Evolutionary conservation across 2,329 filamentous ascomycete species (phyloP).

Genomic region (Hypoxylon sp.): DNA sequence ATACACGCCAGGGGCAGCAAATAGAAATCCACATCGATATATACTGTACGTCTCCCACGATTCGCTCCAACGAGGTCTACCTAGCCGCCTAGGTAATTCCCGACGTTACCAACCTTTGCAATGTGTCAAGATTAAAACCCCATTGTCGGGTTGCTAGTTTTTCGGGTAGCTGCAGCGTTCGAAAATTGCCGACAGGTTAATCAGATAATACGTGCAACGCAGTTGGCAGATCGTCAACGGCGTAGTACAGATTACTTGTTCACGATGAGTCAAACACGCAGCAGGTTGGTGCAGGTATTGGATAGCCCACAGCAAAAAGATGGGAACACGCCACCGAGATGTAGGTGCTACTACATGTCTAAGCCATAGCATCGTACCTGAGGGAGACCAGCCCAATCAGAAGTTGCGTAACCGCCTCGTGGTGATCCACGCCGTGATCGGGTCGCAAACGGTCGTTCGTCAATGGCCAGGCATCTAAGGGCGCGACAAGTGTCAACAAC

Average conservation of each 20-base stretch:
- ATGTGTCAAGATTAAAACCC: slow-evolving; percentile 1
- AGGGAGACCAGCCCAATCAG: slow-evolving; percentile 33
- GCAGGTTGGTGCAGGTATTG: neutral
- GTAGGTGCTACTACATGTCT: too few species aligned
- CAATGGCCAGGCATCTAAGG: slow-evolving; percentile 13
- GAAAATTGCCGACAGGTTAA: neutral
- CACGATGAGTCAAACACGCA: slow-evolving; percentile 11
- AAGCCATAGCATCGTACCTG: too few species aligned
- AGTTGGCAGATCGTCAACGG: neutral
- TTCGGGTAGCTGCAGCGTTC: slow-evolving; percentile 14
- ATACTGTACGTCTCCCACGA: slow-evolving; percentile 11
- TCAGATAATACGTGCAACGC: neutral
- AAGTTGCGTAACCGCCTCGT: slow-evolving; percentile 20
- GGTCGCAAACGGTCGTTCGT: slow-evolving; percentile 21
- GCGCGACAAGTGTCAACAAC: slow-evolving; percentile 12
- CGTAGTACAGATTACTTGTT: slow-evolving; percentile 7
- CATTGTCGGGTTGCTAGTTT: slow-evolving; percentile 15
- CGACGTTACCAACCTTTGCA: slow-evolving; percentile 4
- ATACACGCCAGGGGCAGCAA: neutral
- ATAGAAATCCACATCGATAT: neutral
- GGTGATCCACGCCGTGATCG: slow-evolving; percentile 25
- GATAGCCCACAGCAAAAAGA: slow-evolving; percentile 15
- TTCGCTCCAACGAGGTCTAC: slow-evolving; percentile 3
- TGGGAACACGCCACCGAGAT: slow-evolving; percentile 5
- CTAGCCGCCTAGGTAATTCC: neutral